phyloP scores from a whole-genome alignment of 805 yeast genomes.

The Pichia pseudocactophila region DNA sequence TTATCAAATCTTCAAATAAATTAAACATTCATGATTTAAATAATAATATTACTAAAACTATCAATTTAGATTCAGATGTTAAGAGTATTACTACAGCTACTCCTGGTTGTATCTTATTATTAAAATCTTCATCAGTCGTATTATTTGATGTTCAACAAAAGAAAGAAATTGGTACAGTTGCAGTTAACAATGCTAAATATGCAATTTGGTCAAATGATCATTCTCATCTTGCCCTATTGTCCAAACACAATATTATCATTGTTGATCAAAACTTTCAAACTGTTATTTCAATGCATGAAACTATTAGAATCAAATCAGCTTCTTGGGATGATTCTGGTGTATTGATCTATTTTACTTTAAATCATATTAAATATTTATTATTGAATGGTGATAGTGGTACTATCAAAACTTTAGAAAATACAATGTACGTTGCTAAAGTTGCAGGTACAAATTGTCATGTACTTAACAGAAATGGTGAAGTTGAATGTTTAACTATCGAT shows the following conservation, averaged over 20 bases:
- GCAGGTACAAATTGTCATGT: slow-evolving; percentile 66
- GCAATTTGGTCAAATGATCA: slow-evolving; percentile 86
- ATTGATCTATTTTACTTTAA: slow-evolving; percentile 84
- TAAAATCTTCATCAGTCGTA: slow-evolving; percentile 64
- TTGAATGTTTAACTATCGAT: slow-evolving; percentile 71
- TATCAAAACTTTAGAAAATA: slow-evolving; percentile 82
- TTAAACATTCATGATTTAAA: slow-evolving; percentile 78
- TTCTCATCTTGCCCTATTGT: slow-evolving; percentile 74
- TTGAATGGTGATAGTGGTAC: slow-evolving; percentile 94
- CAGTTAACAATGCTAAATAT: slow-evolving; percentile 75
- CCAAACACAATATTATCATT: slow-evolving; percentile 88
- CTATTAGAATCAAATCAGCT: slow-evolving; percentile 92
- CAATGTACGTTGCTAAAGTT: slow-evolving; percentile 72
- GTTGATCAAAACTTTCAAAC: slow-evolving; percentile 72
- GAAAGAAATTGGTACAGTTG: slow-evolving; percentile 59
- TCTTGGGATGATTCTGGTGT: slow-evolving; percentile 96
- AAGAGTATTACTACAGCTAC: slow-evolving; percentile 69
- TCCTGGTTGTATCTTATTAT: slow-evolving; percentile 73
- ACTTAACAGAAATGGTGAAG: slow-evolving; percentile 77
- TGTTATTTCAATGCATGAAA: slow-evolving; percentile 84
- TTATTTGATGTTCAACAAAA: slow-evolving; percentile 91
- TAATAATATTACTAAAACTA: slow-evolving; percentile 72
- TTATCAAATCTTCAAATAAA: slow-evolving; percentile 51
- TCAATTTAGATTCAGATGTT: slow-evolving; percentile 57
- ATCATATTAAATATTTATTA: slow-evolving; percentile 89